Evolutionary conservation across 495 filamentous ascomycete species (phyloP), one percentile per base, ranked within the genome.

Genomic region (Penicillium atrosanguineum): DNA sequence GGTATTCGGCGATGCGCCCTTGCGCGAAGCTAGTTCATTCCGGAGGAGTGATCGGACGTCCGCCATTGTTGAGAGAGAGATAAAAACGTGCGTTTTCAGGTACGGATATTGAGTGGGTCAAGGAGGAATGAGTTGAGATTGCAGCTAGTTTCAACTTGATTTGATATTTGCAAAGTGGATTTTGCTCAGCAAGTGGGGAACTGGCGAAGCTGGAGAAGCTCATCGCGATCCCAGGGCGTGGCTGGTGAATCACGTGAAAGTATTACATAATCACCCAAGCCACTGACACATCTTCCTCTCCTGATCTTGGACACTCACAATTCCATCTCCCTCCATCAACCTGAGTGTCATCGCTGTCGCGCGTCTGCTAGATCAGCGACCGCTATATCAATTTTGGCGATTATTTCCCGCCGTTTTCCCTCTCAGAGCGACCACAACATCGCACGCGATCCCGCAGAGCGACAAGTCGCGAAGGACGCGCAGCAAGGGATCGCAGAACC

Each of bases 41-140:
- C 90, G 86, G 42, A 95, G 82, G 16, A 95, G 78, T 18, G 89
- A 83, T 41, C 91, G 87, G 15, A 91, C 87, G 65, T 95, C 90
- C 55, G 90, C 83, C 91, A 96, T 96, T 48, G 56, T 58, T 43
- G 28, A 7, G 29, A 50, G 31, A 11, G 1, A 34, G 8, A 3
- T 14, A 14, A 12, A 14, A 8, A 14, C 31, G 31, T 4, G 31
- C 3, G 11, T 2, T 1, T 34, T 34, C 1, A 34, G 31, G 31
- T 14, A 4, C 11, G 19, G 6, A 36, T 4, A 38, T 9, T 25
- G 47, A 26, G 38, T 43, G 20, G 31, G 31, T 20, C 23, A 26
- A 19, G 14, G 11, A 31, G 26, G 16, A 7, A 49, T 14, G 36
- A 44, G 48, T 44, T 59, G 44, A 4, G 42, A 49, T 45, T 44